A percentile compares a stretch with the other conserved stretches of the same genome.
Evolutionary conservation across 768 basidiomycete genomes (phyloP).

Genomic region (Boletus insuetus): DNA sequence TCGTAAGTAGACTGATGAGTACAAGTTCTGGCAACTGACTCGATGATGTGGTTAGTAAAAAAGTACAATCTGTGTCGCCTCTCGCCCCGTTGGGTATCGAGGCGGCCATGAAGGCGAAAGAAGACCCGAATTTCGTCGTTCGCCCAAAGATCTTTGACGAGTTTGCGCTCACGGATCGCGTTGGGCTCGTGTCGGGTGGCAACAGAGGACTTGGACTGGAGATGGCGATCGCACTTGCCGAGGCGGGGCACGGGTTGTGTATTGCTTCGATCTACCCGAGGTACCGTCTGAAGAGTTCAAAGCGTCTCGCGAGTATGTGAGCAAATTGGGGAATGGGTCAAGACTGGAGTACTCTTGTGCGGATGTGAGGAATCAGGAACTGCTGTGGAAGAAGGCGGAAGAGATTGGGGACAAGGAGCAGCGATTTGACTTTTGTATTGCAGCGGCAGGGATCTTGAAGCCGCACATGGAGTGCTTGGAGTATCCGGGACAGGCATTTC

Average conservation of each 20-base stretch:
- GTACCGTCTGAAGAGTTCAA: constrained; percentile 57
- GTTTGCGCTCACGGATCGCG: constrained; percentile 54
- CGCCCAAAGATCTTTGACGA: constrained; percentile 57
- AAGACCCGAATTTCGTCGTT: constrained; percentile 32
- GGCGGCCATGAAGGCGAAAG: constrained; percentile 49
- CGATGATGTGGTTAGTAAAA: constrained; percentile 1
- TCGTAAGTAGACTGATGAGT: constrained; percentile 5
- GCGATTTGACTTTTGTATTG: constrained; percentile 73
- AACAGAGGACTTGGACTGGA: constrained; percentile 79
- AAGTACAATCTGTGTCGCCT: constrained; percentile 46
- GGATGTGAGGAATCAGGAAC: constrained; percentile 64
- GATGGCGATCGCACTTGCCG: constrained; percentile 71
- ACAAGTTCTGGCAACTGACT: too few species aligned
- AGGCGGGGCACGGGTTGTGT: constrained; percentile 70
- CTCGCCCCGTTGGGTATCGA: constrained; percentile 62
- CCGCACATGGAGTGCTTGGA: constrained; percentile 59
- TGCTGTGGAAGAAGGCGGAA: constrained; percentile 54
- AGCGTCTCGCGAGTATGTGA: constrained; percentile 51
- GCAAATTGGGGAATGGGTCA: constrained; percentile 39
- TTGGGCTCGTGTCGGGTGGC: constrained; percentile 62
- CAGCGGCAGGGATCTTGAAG: constrained; percentile 73
- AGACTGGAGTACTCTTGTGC: constrained; percentile 60
- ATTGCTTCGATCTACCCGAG: constrained; percentile 63
- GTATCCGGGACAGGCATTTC: constrained; percentile 63
- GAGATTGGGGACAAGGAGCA: constrained; percentile 65